Base-by-base conservation (phyloP, 2,329 filamentous ascomycete species). In the Scopulariopsis brevicaulis region DNA sequence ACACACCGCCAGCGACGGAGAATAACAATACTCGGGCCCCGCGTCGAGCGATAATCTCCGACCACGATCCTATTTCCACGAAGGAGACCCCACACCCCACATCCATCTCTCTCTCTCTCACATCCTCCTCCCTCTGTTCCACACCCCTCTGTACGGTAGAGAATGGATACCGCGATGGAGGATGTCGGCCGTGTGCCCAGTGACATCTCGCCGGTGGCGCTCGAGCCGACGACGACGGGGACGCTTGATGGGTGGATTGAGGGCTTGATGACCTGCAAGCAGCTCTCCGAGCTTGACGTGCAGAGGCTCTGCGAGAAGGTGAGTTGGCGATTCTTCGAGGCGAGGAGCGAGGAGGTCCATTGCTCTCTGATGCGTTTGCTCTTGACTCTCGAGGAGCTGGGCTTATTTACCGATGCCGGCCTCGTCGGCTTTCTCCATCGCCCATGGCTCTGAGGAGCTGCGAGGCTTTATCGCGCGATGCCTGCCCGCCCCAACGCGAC, bases 161-260 rank as follows among this genome's bases (percentile, higher is more conserved):
- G 46, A 57, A 96, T 96, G 91, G 93, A 99, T 75, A 96, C 91
- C 70, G 96, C 95, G 75, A 99, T 99, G 94, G 93, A 96, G 79
- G 94, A 99, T 72, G 91, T 96, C 66, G 89, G 87, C 69, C 89
- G 92, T 75, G 85, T 88, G 68, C 89, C 91, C 64, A 82, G 89
- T 71, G 87, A 87, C 69, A 75, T 96, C 66, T 84, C 87, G 60
- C 84, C 90, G 55, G 78, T 84, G 58, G 81, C 84, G 68, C 68
- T 74, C 37, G 94, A 97, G 77, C 89, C 93, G 58, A 86, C 92
- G 61, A 90, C 91, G 65, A 94, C 96, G 77, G 85, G 89, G 61
- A 96, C 90, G 61, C 81, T 99, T 63, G 94, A 99, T 72, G 91
- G 92, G 69, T 99, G 94, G 94, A 97, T 99, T 71, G 93, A 96